Base-by-base conservation (phyloP, 1,284 basidiomycete species). In the Ustilago trichophora region DNA sequence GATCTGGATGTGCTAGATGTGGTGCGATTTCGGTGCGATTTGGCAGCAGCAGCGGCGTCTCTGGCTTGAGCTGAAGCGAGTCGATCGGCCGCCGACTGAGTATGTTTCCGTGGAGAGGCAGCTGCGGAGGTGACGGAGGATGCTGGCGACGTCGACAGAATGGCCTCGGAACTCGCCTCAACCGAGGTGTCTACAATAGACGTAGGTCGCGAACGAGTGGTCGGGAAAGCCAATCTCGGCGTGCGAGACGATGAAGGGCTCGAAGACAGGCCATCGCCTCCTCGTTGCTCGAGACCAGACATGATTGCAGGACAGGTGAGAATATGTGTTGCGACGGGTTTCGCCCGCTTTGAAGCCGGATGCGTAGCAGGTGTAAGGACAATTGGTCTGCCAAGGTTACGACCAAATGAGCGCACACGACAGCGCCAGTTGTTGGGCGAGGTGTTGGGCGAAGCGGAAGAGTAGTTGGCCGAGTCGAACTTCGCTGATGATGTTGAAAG, bases 131-230 rank as follows among this genome's bases (percentile, higher is more conserved):
- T 34, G 36, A 53, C 47, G 18, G 66, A 69, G 0, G 66, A 69
- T 3, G 60, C 62, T 3, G 66, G 55, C 2, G 66, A 69, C 4
- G 56, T 56, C 9, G 66, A 69, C 11, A 69, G 52, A 7, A 63
- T 27, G 6, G 56, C 48, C 15, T 57, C 62, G 16, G 50, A 37
- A 12, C 36, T 54, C 10, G 47, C 41, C 13, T 64, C 52, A 8
- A 51, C 48, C 2, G 64, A 57, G n/a, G n/a, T n/a, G 21, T 69
- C 66, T 13, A 69, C 56, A 38, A 64, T 60, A 6, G 66, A 69
- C 13, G 56, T 69, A 1, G 60, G 66, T 10, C 60, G 33, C 21
- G 66, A 59, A 4, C 66, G 49, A 4, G 56, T 50, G 3, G 52
- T 53, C 1, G 66, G 60, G 44, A 69, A 69, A 3, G 56, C 52